A percentile compares a stretch with the other conserved stretches of the same genome.
Evolutionary conservation across 164 flowering plant species (phyloP).

Genomic region (Euptelea pleiosperma): DNA sequence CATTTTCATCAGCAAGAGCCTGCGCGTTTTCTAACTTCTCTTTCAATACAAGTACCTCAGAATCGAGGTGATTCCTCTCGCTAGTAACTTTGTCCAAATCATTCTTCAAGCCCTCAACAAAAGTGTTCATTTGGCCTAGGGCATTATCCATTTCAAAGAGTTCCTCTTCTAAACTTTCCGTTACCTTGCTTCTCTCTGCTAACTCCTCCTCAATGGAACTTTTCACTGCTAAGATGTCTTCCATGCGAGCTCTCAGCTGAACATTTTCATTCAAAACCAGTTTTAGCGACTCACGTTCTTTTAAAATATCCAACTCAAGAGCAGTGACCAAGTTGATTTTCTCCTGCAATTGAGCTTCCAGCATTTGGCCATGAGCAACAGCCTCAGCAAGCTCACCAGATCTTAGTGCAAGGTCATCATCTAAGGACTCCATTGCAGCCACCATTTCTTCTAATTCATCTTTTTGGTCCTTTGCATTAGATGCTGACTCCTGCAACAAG

Average conservation of each 20-base stretch:
- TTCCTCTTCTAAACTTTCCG: slow-evolving; percentile 59
- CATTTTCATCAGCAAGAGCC: slow-evolving; percentile 63
- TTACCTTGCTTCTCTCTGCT: slow-evolving; percentile 32
- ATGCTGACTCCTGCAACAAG: slow-evolving; percentile 81
- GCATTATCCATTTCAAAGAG: slow-evolving; percentile 44
- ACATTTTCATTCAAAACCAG: slow-evolving; percentile 38
- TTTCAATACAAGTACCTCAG: slow-evolving; percentile 43
- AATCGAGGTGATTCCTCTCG: slow-evolving; percentile 54
- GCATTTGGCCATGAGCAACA: slow-evolving; percentile 32
- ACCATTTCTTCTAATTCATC: slow-evolving; percentile 61
- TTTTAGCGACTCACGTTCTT: slow-evolving; percentile 30
- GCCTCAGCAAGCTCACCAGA: slow-evolving; percentile 53
- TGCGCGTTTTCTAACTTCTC: slow-evolving; percentile 57
- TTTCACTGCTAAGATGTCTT: slow-evolving; percentile 39
- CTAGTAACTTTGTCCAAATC: slow-evolving; percentile 38
- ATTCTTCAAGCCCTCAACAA: slow-evolving; percentile 42
- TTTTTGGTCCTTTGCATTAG: slow-evolving; percentile 58
- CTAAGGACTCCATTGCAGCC: slow-evolving; percentile 46
- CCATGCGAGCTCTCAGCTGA: slow-evolving; percentile 39
- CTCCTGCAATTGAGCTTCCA: slow-evolving; percentile 58
- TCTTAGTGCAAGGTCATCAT: slow-evolving; percentile 48
- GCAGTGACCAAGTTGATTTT: slow-evolving; percentile 37
- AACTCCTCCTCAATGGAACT: slow-evolving; percentile 52
- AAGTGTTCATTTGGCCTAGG: slow-evolving; percentile 40
- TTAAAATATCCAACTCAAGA: slow-evolving; percentile 48